Conservation (phyloP, 257 asterid genomes). For the Plantago elongata region DNA sequence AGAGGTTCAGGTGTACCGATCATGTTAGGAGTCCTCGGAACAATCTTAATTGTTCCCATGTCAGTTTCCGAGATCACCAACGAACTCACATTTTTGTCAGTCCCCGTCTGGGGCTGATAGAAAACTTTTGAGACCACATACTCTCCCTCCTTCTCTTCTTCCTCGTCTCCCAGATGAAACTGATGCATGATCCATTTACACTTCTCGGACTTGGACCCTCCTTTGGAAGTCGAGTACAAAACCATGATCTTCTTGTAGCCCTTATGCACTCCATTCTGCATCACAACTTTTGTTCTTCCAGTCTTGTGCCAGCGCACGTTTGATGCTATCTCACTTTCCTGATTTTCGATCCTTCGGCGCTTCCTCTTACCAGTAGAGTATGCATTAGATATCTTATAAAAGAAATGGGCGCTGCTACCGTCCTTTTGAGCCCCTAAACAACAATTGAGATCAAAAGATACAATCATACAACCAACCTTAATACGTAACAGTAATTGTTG, state of each 20-base stretch:
- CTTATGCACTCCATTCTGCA: conserved; percentile 50
- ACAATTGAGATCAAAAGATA: background rate
- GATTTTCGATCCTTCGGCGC: conserved; percentile 61
- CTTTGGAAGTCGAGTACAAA: conserved; percentile 46
- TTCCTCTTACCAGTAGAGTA: conserved; percentile 73
- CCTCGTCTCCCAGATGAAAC: conserved; percentile 68
- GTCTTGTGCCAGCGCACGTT: conserved; percentile 92
- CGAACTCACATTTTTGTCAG: conserved; percentile 23
- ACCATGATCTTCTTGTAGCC: conserved; percentile 95
- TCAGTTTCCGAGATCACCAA: conserved; percentile 42
- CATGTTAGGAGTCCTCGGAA: conserved; percentile 71
- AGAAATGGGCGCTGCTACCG: conserved; percentile 81
- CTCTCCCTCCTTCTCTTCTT: conserved; percentile 66
- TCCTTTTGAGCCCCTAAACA: conserved; percentile 72
- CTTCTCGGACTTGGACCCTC: conserved; percentile 55
- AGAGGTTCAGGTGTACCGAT: conserved; percentile 51
- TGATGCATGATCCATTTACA: conserved; percentile 95
- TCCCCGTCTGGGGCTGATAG: conserved; percentile 61
- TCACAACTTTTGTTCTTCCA: conserved; percentile 63
- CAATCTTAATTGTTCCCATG: conserved; percentile 23
- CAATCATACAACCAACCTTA: background rate
- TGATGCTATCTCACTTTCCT: conserved; percentile 18
- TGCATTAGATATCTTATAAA: conserved; percentile 55
- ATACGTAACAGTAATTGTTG: background rate
- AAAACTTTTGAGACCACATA: conserved; percentile 70